Evolutionary conservation across 768 basidiomycete species (phyloP).

Genomic region (Pleurotus eryngii): DNA sequence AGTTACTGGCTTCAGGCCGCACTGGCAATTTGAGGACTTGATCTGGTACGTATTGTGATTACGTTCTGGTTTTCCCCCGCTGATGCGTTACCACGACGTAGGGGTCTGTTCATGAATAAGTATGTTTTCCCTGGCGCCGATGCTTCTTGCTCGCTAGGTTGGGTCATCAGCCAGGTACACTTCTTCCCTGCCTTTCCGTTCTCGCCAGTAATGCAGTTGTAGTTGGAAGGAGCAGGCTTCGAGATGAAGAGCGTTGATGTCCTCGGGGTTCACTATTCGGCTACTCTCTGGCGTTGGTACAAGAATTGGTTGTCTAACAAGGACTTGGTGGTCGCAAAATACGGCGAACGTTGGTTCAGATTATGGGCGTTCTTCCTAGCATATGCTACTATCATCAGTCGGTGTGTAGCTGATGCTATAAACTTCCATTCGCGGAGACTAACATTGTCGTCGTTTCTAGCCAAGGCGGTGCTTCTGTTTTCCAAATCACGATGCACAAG

Average conservation of each 20-base stretch:
- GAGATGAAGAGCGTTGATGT: constrained; percentile 97
- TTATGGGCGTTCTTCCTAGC: constrained; percentile 98
- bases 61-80: not conserved
- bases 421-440: not conserved
- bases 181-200: not conserved
- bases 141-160: constrained; percentile 91
- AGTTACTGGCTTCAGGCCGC: constrained; percentile 92
- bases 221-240: constrained; percentile 89
- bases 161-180: constrained; percentile 71
- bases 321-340: constrained; percentile 83
- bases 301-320: constrained; percentile 95
- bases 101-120: constrained; percentile 97
- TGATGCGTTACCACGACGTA: constrained; percentile 18
- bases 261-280: constrained; percentile 95
- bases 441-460: constrained; percentile 26
- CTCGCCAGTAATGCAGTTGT: constrained; percentile 11
- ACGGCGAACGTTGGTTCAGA: constrained; percentile 92
- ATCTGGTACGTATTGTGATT: constrained; percentile 59
- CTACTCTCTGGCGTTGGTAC: constrained; percentile 91
- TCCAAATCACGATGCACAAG: constrained; percentile 98
- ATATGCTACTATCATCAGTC: constrained; percentile 78
- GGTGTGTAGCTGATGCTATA: constrained; percentile 37
- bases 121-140: constrained; percentile 99
- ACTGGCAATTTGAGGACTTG: constrained; percentile 99
- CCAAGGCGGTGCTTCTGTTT: constrained; percentile 88